Evolutionary conservation across 352 stramenopile genomes (phyloP), one percentile per base, ranked within the genome.

Genomic region (Pythium periplocum): DNA sequence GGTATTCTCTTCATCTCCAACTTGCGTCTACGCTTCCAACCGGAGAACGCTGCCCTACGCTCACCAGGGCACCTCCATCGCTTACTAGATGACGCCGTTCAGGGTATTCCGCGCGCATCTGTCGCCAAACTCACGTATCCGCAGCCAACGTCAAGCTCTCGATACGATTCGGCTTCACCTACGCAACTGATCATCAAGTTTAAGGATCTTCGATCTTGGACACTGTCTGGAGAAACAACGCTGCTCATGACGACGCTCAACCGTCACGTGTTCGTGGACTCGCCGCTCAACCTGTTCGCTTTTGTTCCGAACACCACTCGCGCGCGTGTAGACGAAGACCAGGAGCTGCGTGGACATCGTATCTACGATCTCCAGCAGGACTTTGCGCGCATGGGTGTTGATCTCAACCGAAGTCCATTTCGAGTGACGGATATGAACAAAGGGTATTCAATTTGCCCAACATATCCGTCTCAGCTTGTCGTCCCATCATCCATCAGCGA

Each of bases 111-210:
- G 2, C 66, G 78, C 45, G 79, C 74, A 0, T 70, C 68, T 9
- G 74, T 93, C 5, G 66, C 73, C 11, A 87, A 83, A 49, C 71
- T 94, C 1, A 66, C 74, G 53, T 94, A 94, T 45, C 79, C 82
- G 35, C 82, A 89, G 53, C 50, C 65, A 2, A 69, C 72, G 5
- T 53, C 51, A 0, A 33, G 66, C 10, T 68, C 62, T 2, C 62
- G 61, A 30, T 71, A 59, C 45, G 55, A 71, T 10, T 48, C 53
- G 45, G 67, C 74, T 0, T 51, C 69, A 12, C 82, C 78, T 4
- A 75, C 75, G 8, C 66, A 80, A 50, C 60, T 94, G 6, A 73
- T 91, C 38, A 42, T 94, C 52, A 86, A 90, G 62, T 93, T 92
- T 51, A 90, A 90, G 47, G 80, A 91, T 53, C 61, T 90, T 34